phyloP scores from a whole-genome alignment of 1,284 basidiomycete genomes.

The Malassezia japonica region DNA sequence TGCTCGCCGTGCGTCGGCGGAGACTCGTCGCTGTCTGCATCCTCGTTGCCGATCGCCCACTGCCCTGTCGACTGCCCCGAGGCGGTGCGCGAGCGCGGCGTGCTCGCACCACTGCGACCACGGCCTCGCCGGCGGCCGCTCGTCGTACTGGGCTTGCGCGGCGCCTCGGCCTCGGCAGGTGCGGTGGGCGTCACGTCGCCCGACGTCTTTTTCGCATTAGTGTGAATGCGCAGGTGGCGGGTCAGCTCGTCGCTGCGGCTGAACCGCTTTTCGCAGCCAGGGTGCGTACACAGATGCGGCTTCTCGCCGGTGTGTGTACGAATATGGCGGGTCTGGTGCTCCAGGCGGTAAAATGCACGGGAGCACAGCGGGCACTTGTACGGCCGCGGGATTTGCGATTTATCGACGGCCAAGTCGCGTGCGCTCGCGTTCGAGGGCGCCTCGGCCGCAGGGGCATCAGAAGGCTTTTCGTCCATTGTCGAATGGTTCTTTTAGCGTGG shows the following conservation, averaged over 20 bases:
- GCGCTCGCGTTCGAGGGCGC: background rate
- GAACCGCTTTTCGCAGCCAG: conserved; percentile 95
- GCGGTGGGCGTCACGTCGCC: conserved; percentile 5
- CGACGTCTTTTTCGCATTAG: conserved; percentile 46
- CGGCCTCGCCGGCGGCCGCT: conserved; percentile 8
- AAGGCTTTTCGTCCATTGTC: background rate
- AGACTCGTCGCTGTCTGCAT: conserved; percentile 34
- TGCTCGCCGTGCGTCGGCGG: conserved; percentile 2
- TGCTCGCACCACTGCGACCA: conserved; percentile 7
- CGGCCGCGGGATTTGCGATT: conserved; percentile 44
- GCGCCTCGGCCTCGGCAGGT: conserved; percentile 9
- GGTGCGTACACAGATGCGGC: conserved; percentile 83
- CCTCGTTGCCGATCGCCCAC: conserved; percentile 1
- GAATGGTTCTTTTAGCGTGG: no score
- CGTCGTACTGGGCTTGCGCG: conserved; percentile 15
- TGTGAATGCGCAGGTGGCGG: conserved; percentile 86
- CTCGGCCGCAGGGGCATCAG: background rate
- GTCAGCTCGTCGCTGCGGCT: conserved; percentile 95
- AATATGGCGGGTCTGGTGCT: conserved; percentile 79
- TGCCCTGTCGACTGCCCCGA: background rate
- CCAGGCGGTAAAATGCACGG: conserved; percentile 44
- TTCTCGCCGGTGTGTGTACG: conserved; percentile 97
- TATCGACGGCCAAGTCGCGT: conserved; percentile 27
- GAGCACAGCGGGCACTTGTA: conserved; percentile 48
- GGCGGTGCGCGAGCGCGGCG: background rate